Evolutionary conservation across 2,329 filamentous ascomycete species (phyloP).

Genomic region (Nakataea oryzae): DNA sequence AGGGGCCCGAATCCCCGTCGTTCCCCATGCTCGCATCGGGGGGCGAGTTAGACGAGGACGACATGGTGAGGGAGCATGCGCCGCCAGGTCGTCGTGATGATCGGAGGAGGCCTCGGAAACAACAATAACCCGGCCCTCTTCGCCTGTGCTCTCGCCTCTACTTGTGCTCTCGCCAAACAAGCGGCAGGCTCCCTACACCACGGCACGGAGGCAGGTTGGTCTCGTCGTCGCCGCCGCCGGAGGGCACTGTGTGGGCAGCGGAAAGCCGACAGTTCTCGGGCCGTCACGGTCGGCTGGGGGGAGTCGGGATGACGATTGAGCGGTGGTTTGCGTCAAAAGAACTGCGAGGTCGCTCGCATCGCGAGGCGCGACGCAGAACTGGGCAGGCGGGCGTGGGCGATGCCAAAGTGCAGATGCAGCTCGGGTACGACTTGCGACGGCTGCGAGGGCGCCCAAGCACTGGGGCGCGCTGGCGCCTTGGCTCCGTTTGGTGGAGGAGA

Average conservation of each 20-base stretch:
- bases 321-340: background rate
- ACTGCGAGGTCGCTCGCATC: background rate
- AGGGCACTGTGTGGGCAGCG: no score
- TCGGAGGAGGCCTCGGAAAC: background rate
- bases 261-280: background rate
- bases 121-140: background rate
- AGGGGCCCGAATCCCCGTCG: conserved; percentile 8
- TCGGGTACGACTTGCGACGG: background rate
- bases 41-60: conserved; percentile 15
- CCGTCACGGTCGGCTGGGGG: background rate
- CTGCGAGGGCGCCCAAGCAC: background rate
- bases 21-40: conserved; percentile 18
- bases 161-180: background rate
- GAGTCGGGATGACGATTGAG: background rate
- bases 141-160: background rate
- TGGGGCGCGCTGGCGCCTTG: no score
- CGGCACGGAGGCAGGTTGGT: background rate
- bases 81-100: background rate
- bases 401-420: background rate
- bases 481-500: background rate
- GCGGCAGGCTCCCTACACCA: no score
- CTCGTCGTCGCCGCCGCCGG: background rate
- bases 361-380: no score
- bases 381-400: no score
- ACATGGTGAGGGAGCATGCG: conserved; percentile 9